Base-by-base conservation (phyloP, 768 basidiomycete species). In the Cytidiella melzeri region DNA sequence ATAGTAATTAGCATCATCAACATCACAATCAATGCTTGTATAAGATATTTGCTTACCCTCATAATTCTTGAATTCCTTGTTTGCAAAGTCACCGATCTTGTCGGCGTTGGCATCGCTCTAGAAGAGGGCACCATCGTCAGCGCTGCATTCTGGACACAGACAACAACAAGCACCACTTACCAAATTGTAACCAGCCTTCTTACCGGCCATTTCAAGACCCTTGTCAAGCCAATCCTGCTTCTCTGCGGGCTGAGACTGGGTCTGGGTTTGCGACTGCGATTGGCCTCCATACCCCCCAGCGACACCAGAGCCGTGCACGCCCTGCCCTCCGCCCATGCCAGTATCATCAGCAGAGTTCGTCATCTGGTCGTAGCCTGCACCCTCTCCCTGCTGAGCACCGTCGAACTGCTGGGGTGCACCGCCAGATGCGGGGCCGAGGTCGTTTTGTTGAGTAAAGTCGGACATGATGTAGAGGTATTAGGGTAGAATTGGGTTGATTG, bases 181-280 rank as follows among this genome's bases (percentile, higher is more conserved):
- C 13, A 78, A 5, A 51, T 74, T 69, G 55, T 54, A 9, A 20
- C 62, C 62, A 11, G 47, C 51, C 52, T 61, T 61, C 52, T 60
- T 52, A 19, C 62, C 58, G 24, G 52, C 34, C 4, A 38, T 12
- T 41, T 49, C 42, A 39, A 63, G 51, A 37, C 60, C 62, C 55
- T 61, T 61, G 51, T 63, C 60, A 41, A 63, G 60, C 62, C 62
- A 63, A 47, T 63, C 60, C 54, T 55, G 30, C 49, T 57, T 57
- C 54, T 59, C 57, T 28, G 43, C 53, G 12, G 26, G 5, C n/a
- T n/a, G 28, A 42, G 53, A 3, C 12, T 30, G 3, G 23, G 19
- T 12, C 43, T 13, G 40, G 54, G 57, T 18, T n/a, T n/a, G n/a
- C n/a, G n/a, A n/a, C n/a, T n/a, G n/a, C 30, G 24, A 49, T 15